phyloP scores from a whole-genome alignment of 441 rosid genomes.

The Croton laevigatus region DNA sequence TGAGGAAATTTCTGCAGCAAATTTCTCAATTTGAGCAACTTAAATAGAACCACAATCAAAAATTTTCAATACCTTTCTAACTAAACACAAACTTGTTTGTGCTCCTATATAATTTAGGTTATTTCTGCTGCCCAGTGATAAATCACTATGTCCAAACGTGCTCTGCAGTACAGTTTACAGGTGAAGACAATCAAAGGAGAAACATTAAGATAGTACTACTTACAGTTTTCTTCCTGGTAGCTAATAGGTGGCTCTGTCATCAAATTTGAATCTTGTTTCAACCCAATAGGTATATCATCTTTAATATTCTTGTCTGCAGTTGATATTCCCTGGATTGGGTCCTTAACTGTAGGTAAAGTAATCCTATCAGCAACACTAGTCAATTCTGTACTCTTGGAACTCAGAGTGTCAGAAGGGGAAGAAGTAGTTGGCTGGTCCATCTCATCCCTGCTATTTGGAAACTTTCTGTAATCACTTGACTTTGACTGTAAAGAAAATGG shows the following conservation, averaged over 20 bases:
- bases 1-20: background rate
- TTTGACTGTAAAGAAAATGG: conserved; percentile 95
- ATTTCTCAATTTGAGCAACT: background rate
- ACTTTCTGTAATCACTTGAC: conserved; percentile 57
- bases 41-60: background rate
- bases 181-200: background rate
- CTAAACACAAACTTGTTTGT: background rate
- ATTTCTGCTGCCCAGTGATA: background rate
- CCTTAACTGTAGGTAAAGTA: conserved; percentile 40
- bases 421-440: conserved; percentile 49
- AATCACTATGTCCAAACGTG: background rate
- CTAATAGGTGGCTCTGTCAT: conserved; percentile 48
- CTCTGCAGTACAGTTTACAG: background rate
- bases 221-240: conserved; percentile 63
- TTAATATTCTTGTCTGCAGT: conserved; percentile 49
- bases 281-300: conserved; percentile 50
- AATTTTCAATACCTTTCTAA: background rate
- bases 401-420: conserved; percentile 42
- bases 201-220: conserved; percentile 28
- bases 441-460: conserved; percentile 59
- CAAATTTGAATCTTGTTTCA: conserved; percentile 46
- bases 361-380: conserved; percentile 41
- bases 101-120: background rate
- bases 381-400: conserved; percentile 41
- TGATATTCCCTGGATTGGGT: conserved; percentile 44